Evolutionary conservation across 441 rosid species (phyloP).

Genomic region (Gossypium gossypioides): DNA sequence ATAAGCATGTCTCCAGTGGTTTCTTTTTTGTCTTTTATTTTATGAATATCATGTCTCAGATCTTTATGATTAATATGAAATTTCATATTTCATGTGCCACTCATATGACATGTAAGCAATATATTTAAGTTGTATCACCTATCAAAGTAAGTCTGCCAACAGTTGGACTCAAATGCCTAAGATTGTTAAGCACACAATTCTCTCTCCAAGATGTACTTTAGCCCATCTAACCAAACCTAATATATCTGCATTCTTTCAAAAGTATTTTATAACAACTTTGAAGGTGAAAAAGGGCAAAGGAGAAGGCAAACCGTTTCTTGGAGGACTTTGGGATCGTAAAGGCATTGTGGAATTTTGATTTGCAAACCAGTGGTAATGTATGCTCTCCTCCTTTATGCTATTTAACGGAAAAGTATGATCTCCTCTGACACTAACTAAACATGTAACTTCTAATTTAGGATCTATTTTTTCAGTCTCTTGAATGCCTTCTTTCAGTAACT

Average conservation of each 20-base stretch:
- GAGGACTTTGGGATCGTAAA: slow-evolving; percentile 18
- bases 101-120: background rate
- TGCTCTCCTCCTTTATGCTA: slow-evolving; percentile 10
- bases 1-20: background rate
- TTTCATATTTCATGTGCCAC: background rate
- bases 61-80: background rate
- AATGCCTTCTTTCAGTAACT: slow-evolving; percentile 15
- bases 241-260: background rate
- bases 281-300: background rate
- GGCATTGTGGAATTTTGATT: slow-evolving; percentile 18
- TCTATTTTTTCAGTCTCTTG: slow-evolving; percentile 15
- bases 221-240: background rate
- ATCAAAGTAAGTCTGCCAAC: background rate
- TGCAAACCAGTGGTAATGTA: slow-evolving; percentile 14
- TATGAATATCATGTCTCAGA: background rate
- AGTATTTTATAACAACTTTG: background rate
- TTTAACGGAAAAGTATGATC: slow-evolving; percentile 15
- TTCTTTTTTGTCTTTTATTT: background rate
- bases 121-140: background rate
- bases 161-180: slow-evolving; percentile 1
- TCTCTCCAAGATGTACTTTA: background rate
- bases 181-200: background rate
- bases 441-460: slow-evolving; percentile 11
- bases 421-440: slow-evolving; percentile 17
- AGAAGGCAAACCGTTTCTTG: slow-evolving; percentile 27